Evolutionary conservation across 768 basidiomycete species (phyloP).

Genomic region (Leccinum truebloodii): DNA sequence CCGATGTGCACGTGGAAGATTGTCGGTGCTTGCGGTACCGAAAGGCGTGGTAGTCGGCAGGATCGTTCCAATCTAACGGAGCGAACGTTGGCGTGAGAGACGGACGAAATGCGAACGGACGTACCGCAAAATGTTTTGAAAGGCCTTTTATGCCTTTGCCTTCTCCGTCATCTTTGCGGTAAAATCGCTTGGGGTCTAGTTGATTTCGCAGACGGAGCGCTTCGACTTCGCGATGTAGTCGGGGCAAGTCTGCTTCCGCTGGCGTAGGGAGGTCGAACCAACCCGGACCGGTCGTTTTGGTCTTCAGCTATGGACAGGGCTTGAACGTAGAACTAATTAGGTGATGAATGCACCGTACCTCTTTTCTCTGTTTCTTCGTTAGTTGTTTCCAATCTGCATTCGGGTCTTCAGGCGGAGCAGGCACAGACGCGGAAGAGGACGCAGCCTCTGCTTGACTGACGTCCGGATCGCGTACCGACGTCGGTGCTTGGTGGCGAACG

Average conservation of each 20-base stretch:
- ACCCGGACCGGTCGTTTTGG: slow-evolving; percentile 70
- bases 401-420: slow-evolving; percentile 63
- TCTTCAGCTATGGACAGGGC: slow-evolving; percentile 50
- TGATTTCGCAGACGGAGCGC: slow-evolving; percentile 84
- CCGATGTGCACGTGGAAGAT: slow-evolving; percentile 65
- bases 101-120: slow-evolving; percentile 10
- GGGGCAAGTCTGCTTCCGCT: slow-evolving; percentile 73
- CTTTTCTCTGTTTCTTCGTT: slow-evolving; percentile 73
- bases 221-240: slow-evolving; percentile 82
- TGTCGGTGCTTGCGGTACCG: slow-evolving; percentile 66
- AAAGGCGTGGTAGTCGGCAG: slow-evolving; percentile 71
- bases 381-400: slow-evolving; percentile 64
- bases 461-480: slow-evolving; percentile 60
- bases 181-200: slow-evolving; percentile 90
- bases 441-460: slow-evolving; percentile 52
- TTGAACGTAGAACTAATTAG: background rate
- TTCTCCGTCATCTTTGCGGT: slow-evolving; percentile 84
- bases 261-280: slow-evolving; percentile 93
- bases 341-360: slow-evolving; percentile 42
- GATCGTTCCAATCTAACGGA: slow-evolving; percentile 73
- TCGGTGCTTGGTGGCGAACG: slow-evolving; percentile 44
- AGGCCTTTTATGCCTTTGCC: slow-evolving; percentile 81
- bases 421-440: slow-evolving; percentile 48
- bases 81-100: slow-evolving; percentile 10
- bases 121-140: slow-evolving; percentile 90